Conservation (phyloP, 805 yeast genomes). For the Ogataea glucozyma region DNA sequence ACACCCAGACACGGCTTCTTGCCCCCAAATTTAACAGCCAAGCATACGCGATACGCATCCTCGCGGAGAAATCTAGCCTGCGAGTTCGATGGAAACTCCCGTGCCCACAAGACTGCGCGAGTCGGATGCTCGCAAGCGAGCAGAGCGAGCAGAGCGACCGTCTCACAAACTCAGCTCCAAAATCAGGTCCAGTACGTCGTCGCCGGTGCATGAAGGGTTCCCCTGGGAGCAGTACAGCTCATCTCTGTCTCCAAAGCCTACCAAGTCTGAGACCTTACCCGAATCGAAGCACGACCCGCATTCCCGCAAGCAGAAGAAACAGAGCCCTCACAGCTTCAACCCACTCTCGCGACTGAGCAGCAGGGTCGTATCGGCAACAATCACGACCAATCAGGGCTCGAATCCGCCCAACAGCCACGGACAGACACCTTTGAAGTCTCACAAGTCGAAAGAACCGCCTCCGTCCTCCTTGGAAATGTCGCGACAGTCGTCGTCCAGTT, state of each 20-base stretch:
- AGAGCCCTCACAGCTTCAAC: constrained; percentile 8
- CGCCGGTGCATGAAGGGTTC: neutral
- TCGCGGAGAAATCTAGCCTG: no score
- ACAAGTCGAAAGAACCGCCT: constrained; percentile 4
- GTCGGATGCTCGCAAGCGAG: no score
- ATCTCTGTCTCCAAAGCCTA: neutral
- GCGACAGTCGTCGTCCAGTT: constrained; percentile 12
- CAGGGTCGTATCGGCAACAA: constrained; percentile 1
- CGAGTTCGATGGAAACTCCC: no score
- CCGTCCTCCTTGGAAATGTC: constrained; percentile 13
- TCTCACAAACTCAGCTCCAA: no score
- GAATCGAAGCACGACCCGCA: no score
- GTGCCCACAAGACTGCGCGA: no score
- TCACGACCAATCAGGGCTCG: no score
- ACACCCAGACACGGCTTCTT: neutral
- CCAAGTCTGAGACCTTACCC: neutral
- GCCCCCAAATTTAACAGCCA: neutral
- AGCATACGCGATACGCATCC: neutral
- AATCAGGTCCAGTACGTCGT: no score
- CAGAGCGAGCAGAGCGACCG: no score
- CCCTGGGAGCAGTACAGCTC: neutral
- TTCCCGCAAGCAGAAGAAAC: constrained; percentile 5
- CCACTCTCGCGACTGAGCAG: constrained; percentile 10
- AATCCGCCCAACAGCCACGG: no score
- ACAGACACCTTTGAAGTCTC: neutral